phyloP scores from a whole-genome alignment of 306 rosid species.

The Sicyos edulis region DNA sequence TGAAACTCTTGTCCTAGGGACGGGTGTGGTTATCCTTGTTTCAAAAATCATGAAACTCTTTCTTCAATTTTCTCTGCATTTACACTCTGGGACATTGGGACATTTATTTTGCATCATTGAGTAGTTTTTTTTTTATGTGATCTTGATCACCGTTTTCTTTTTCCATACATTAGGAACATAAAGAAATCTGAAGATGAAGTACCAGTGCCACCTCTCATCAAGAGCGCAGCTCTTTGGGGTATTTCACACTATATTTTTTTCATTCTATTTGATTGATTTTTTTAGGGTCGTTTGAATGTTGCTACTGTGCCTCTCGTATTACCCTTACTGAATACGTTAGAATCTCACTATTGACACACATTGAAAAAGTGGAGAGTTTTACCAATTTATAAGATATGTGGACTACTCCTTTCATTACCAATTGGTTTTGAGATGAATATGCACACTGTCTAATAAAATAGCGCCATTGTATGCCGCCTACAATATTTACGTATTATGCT shows the following conservation, averaged over 20 bases:
- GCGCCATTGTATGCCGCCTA: background rate
- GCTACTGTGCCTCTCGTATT: background rate
- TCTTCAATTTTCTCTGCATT: background rate
- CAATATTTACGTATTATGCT: background rate
- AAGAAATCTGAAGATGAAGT: constrained; percentile 85
- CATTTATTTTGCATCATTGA: background rate
- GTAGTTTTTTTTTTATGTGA: background rate
- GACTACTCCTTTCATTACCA: too few relatives aligned
- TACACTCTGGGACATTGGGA: background rate
- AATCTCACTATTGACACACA: too few relatives aligned
- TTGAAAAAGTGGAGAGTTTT: too few relatives aligned
- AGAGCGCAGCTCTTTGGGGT: constrained; percentile 70
- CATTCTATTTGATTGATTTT: background rate
- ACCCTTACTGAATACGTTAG: too few relatives aligned
- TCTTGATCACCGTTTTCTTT: constrained; percentile 17
- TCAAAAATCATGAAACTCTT: too few relatives aligned
- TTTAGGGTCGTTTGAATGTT: background rate
- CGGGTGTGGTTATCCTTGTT: too few relatives aligned
- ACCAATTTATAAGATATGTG: too few relatives aligned
- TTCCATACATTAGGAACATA: constrained; percentile 52
- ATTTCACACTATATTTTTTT: constrained; percentile 22
- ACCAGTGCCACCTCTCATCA: constrained; percentile 87
- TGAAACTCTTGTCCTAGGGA: too few relatives aligned
- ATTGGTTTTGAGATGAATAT: too few relatives aligned
- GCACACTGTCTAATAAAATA: too few relatives aligned